Evolutionary conservation across 2,329 filamentous ascomycete genomes (phyloP), one percentile per base, ranked within the genome.

Genomic region (Parascedosporium putredinis): DNA sequence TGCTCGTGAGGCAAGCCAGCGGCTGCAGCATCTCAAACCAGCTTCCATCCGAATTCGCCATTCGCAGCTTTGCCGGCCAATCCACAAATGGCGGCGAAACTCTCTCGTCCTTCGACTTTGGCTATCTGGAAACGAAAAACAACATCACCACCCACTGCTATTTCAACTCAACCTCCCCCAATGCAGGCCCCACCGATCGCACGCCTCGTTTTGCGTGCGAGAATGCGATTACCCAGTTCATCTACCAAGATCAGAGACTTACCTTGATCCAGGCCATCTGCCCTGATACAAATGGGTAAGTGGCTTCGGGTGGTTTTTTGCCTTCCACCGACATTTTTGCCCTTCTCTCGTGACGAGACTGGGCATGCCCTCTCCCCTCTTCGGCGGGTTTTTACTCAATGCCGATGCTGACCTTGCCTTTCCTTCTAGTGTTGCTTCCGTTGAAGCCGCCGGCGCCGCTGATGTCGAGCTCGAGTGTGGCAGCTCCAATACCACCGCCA

Each of bases 191-290:
- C 4, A 50, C 55, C 14, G 61, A 60, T 22, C 55, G 61, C 3
- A 59, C 63, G 2, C 56, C 64, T 8, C 62, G 71, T 33, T 76
- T 65, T 49, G 57, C 66, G 18, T 77, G 74, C 56, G 66, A 71
- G 40, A 58, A 72, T 56, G 8, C 47, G 1, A 49, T 59, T 7
- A 61, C 72, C 53, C 60, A 69, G 52, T 76, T 76, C 53, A 67
- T 74, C 54, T 75, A 63, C 63, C 49, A 62, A 42, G 55, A 59
- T 27, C 52, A 51, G 27, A 59, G 60, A 34, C 53, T 75, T 40
- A 67, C 64, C n/a, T 53, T 74, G 58, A 61, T 74, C 40, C 70
- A 77, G 62, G 62, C 62, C 24, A 62, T 68, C 12, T 77, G 73
- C 56, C 62, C 67, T 1, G 56, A 56, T 10, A 22, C 55, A 1